Evolutionary conservation across 495 filamentous ascomycete genomes (phyloP).

Genomic region (Zalerion maritima): DNA sequence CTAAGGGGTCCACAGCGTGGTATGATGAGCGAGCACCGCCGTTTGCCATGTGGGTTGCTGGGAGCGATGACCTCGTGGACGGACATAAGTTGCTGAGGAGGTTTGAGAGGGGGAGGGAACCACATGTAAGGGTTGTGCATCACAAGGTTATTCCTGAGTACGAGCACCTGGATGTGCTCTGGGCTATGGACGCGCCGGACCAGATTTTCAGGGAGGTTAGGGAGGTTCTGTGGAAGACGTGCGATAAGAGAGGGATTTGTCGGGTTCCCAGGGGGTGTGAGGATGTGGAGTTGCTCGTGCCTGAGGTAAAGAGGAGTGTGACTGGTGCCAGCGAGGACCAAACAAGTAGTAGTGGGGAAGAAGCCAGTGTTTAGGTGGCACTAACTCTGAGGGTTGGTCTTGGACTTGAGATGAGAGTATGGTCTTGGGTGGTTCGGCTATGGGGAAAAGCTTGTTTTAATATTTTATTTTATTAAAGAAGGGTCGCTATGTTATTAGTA

Average conservation of each 20-base stretch:
- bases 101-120: conserved; percentile 67
- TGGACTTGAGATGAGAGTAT: too few species aligned
- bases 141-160: conserved; percentile 76
- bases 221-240: conserved; percentile 70
- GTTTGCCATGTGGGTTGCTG: conserved; percentile 79
- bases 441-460: too few species aligned
- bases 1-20: conserved; percentile 49
- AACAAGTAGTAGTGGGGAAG: too few species aligned
- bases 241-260: conserved; percentile 39
- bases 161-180: conserved; percentile 91
- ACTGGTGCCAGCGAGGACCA: too few species aligned
- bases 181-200: conserved; percentile 83
- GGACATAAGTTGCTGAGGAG: conserved; percentile 57
- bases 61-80: conserved; percentile 73
- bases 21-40: conserved; percentile 69
- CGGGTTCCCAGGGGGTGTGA: conserved; percentile 51
- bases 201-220: conserved; percentile 70
- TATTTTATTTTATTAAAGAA: too few species aligned
- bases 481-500: too few species aligned
- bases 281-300: too few species aligned
- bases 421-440: too few species aligned
- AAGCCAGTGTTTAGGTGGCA: too few species aligned
- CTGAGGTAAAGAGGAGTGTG: too few species aligned
- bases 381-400: too few species aligned
- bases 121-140: conserved; percentile 68